These are phyloP conservation scores for Magnolia kwangsiensis DNA, from an alignment of 164 flowering plant genomes.

Conservation along the genomic window DNA sequence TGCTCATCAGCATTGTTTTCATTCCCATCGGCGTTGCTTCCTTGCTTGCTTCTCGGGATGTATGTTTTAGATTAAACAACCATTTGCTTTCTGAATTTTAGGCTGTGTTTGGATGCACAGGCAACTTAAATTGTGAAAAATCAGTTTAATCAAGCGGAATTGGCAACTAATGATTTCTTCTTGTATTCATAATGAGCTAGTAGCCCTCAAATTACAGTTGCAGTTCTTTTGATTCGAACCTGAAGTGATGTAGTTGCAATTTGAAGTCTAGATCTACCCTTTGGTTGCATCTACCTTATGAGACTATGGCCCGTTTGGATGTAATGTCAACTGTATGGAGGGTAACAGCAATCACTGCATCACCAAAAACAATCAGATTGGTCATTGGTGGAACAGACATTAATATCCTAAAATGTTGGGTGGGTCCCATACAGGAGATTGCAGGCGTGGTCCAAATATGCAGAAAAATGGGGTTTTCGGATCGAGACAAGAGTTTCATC, in stretches of 20 bases:
- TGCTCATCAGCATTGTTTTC: conserved; percentile 64
- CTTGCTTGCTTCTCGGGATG: conserved; percentile 78
- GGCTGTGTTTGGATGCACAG: neutral
- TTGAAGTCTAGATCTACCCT: too few species aligned
- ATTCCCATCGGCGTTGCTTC: conserved; percentile 87
- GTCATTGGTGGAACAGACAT: too few species aligned
- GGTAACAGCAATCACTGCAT: too few species aligned
- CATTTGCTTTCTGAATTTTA: neutral
- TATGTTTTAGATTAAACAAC: conserved; percentile 29
- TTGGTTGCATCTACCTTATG: neutral
- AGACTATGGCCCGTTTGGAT: too few species aligned
- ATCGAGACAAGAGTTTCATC: too few species aligned
- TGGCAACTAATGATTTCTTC: neutral
- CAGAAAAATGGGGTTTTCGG: too few species aligned
- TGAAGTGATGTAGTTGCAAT: neutral
- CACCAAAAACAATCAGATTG: too few species aligned
- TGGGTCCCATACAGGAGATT: too few species aligned
- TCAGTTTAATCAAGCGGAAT: neutral
- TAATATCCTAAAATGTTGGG: too few species aligned
- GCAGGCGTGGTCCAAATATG: too few species aligned
- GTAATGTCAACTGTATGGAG: too few species aligned
- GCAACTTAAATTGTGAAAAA: neutral
- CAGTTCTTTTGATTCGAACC: neutral
- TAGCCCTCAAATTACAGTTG: neutral
- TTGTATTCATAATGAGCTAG: neutral